Conservation (phyloP, 805 yeast genomes). For the Crinitomyces ghanaensis region DNA sequence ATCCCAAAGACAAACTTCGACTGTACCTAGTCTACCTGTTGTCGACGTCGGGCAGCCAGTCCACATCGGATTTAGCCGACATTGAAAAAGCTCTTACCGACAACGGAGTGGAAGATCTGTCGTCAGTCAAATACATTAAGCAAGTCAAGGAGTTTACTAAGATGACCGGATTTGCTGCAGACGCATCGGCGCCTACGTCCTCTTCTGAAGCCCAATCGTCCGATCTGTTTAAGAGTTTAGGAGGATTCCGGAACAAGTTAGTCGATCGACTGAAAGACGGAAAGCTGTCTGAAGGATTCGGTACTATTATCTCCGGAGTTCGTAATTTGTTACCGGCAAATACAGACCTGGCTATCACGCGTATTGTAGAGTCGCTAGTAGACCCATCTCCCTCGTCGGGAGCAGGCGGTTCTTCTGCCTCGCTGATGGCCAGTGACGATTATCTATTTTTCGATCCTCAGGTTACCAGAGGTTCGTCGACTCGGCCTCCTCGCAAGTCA, state of each 20-base stretch:
- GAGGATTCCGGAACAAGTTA: conserved; percentile 62
- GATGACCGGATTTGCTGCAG: conserved; percentile 21
- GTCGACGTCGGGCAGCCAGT: conserved; percentile 31
- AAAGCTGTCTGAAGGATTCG: conserved; percentile 77
- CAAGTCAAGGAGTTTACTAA: conserved; percentile 70
- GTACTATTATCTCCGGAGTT: conserved; percentile 76
- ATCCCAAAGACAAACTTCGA: conserved; percentile 64
- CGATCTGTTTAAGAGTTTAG: conserved; percentile 38
- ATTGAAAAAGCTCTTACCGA: conserved; percentile 51
- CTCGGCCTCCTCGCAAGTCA: conserved; percentile 79
- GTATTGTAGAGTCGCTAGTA: conserved; percentile 82
- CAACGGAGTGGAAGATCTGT: conserved; percentile 49
- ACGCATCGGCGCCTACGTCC: conserved; percentile 17
- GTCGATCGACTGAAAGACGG: conserved; percentile 68
- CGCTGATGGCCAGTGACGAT: conserved; percentile 73
- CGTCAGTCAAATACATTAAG: conserved; percentile 61
- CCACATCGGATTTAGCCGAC: conserved; percentile 41
- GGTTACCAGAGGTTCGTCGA: conserved; percentile 73
- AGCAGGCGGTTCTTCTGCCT: conserved; percentile 21
- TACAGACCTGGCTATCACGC: conserved; percentile 79
- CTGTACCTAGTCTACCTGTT: conserved; percentile 69
- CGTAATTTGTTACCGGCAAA: conserved; percentile 81
- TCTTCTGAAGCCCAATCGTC: conserved; percentile 19
- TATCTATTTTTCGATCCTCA: conserved; percentile 86
- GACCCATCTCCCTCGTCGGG: conserved; percentile 53